Evolutionary conservation across 2,329 filamentous ascomycete species (phyloP).

Genomic region (Gnomoniopsis sp.): DNA sequence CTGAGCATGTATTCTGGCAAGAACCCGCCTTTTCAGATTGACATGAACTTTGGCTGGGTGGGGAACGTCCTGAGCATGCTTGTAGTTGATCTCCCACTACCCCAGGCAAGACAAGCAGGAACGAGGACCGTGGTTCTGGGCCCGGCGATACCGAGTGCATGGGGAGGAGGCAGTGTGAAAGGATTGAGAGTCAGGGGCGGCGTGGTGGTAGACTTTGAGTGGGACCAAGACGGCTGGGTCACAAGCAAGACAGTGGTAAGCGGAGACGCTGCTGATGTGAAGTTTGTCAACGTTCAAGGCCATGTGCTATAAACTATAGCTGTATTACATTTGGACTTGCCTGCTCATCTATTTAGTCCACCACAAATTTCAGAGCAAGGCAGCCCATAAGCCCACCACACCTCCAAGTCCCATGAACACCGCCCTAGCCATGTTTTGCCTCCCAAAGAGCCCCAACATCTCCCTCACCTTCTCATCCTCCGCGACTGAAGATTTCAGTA

Average conservation of each 20-base stretch:
- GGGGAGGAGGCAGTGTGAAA: conserved; percentile 40
- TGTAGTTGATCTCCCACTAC: conserved; percentile 43
- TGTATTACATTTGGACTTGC: not conserved
- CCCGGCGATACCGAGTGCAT: conserved; percentile 42
- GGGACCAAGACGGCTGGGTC: conserved; percentile 36
- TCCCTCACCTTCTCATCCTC: conserved; percentile 4
- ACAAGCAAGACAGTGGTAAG: conserved; percentile 10
- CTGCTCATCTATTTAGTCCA: too few species aligned
- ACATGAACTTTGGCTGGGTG: conserved; percentile 53
- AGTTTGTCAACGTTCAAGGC: conserved; percentile 20
- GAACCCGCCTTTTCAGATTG: conserved; percentile 52
- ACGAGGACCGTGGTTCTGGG: conserved; percentile 39
- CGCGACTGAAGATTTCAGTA: not conserved
- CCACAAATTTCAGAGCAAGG: not conserved
- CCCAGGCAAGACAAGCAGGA: conserved; percentile 18
- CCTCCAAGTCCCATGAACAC: conserved; percentile 5
- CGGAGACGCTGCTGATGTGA: conserved; percentile 11
- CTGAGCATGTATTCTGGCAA: conserved; percentile 48
- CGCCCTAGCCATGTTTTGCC: conserved; percentile 9
- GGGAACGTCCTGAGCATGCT: conserved; percentile 50
- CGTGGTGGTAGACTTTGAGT: conserved; percentile 38
- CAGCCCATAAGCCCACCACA: conserved; percentile 1
- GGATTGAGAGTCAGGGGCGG: conserved; percentile 43
- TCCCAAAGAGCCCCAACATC: conserved; percentile 4
- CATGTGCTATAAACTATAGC: conserved; percentile 1